Base-by-base conservation (phyloP, 2,329 filamentous ascomycete species). In the Cladosporium velox region DNA sequence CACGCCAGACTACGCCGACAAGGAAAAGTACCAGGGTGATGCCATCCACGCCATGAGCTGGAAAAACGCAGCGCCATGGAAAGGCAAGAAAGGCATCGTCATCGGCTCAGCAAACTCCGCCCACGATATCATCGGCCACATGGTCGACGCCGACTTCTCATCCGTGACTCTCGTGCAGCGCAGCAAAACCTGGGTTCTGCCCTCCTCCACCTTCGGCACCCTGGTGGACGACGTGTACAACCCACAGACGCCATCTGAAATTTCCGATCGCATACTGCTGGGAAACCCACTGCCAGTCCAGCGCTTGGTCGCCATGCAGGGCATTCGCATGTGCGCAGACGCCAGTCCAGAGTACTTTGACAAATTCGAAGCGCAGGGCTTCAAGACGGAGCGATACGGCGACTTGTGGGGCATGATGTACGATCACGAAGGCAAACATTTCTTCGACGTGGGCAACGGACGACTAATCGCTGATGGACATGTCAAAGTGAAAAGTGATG, bases 71-170 rank as follows among this genome's bases (percentile, higher is more conserved):
- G 68, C 69, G 5, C 44, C 65, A 10, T 79, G 75, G 74, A 73
- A 72, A 28, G 80, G 80, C 26, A 81, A 81, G 59, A 75, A 75
- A 38, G 81, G 78, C 7, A 68, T 83, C 18, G 76, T 83, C 0
- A 73, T 84, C 21, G 82, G 82, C 34, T 78, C 77, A 24, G 83
- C 79, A 55, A 83, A 83, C 68, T 81, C 81, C 2, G 80, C 79
- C 3, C 81, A 83, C 70, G 81, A 83, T 70, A 77, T 83, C 24
- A 79, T 81, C 5, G 75, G 79, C 68, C 79, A 83, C 70, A 83
- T 82, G 75, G 74, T 77, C 57, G 74, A 77, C 18, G 79, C 78
- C 10, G 78, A 77, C 2, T 61, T 79, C 26, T 73, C 76, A 49
- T 75, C 79, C 18, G 67, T 70, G 41, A 84, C 81, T 7, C 78